Percentiles rank a stretch among this genome's conserved stretches.
These are phyloP conservation scores for Protomyces arabidopsidicola DNA, from an alignment of 1,139 yeast species.

Conservation along the genomic window DNA sequence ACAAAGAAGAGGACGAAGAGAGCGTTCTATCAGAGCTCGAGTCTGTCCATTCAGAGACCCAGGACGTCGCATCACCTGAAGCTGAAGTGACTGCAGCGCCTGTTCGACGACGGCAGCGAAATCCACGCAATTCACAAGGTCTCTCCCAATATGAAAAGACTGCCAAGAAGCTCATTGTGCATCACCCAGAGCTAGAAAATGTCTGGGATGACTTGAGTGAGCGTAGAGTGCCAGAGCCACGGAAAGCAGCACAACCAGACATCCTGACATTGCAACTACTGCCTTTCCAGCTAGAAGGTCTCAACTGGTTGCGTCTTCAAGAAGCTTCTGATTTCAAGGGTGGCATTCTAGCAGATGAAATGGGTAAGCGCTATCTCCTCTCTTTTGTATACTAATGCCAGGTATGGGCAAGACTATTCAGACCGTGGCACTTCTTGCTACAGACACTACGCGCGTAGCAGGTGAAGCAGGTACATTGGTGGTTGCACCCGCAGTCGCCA, in stretches of 20 bases:
- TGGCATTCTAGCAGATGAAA: constrained; percentile 96
- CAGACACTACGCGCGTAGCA: constrained; percentile 44
- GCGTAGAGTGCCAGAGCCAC: constrained; percentile 50
- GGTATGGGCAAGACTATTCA: constrained; percentile 96
- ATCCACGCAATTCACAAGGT: background rate
- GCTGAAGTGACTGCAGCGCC: background rate
- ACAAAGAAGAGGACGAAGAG: constrained; percentile 14
- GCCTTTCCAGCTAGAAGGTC: constrained; percentile 91
- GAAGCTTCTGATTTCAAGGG: constrained; percentile 71
- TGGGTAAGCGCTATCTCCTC: constrained; percentile 52
- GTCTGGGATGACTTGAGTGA: constrained; percentile 64
- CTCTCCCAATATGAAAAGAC: constrained; percentile 25
- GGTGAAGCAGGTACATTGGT: constrained; percentile 66
- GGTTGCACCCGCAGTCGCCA: constrained; percentile 94
- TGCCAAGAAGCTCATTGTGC: constrained; percentile 47
- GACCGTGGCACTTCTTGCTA: constrained; percentile 78
- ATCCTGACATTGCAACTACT: constrained; percentile 68
- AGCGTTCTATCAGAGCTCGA: background rate
- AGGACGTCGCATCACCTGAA: background rate
- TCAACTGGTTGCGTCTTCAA: constrained; percentile 80
- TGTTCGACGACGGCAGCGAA: constrained; percentile 1
- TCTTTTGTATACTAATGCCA: background rate
- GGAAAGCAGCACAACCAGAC: constrained; percentile 68
- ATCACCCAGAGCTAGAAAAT: constrained; percentile 70
- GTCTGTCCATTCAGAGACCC: background rate